These are phyloP conservation scores for Botrytis byssoidea DNA, from an alignment of 2,329 filamentous ascomycete species.

Conservation along the genomic window DNA sequence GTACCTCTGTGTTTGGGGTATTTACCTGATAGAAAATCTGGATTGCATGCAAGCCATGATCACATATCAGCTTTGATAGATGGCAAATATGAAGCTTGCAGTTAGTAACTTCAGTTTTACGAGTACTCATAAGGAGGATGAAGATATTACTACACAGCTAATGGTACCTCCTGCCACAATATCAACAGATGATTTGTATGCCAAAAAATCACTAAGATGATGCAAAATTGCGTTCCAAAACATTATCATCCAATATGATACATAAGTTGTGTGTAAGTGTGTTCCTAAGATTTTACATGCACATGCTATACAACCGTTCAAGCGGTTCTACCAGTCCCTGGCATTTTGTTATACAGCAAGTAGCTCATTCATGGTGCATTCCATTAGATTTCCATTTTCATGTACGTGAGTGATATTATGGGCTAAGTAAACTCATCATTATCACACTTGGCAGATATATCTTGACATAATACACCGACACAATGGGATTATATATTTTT, in stretches of 20 bases:
- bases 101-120: neutral
- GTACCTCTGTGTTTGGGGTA: neutral
- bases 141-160: neutral
- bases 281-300: no score
- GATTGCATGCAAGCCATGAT: neutral
- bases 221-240: neutral
- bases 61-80: neutral
- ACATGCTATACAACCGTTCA: neutral
- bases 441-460: neutral
- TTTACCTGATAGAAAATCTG: neutral
- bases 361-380: neutral
- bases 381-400: neutral
- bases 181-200: neutral
- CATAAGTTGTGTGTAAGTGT: neutral
- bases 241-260: no score
- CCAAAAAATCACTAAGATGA: neutral
- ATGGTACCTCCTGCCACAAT: neutral
- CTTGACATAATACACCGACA: neutral
- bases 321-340: neutral
- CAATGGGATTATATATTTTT: neutral
- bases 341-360: neutral
- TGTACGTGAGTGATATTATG: neutral
- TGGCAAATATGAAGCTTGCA: neutral
- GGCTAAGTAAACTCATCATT: no score
- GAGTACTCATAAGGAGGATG: neutral